phyloP scores from a whole-genome alignment of 441 rosid genomes.

The Theobroma grandiflorum region DNA sequence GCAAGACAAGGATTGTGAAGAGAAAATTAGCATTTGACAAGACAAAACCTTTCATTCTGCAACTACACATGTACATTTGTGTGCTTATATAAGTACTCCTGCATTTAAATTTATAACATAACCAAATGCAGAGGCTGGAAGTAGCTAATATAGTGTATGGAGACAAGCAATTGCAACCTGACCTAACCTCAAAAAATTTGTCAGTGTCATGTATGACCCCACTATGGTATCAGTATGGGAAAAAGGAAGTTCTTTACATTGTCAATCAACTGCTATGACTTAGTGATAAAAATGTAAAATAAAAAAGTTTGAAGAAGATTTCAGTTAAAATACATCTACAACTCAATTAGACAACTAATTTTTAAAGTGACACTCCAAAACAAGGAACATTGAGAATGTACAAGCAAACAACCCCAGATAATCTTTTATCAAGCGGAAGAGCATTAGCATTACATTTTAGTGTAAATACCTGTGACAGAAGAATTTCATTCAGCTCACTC shows the following conservation, averaged over 20 bases:
- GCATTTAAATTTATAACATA: background rate
- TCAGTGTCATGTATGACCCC: background rate
- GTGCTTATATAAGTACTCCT: background rate
- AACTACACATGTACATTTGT: background rate
- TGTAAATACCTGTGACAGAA: conserved; percentile 85
- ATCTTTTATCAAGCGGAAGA: conserved; percentile 21
- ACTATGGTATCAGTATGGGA: background rate
- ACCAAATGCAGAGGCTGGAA: background rate
- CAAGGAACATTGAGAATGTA: background rate
- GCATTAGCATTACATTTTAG: conserved; percentile 20
- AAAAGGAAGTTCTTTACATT: background rate
- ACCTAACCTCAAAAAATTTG: background rate
- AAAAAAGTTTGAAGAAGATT: conserved; percentile 1
- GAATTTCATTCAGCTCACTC: conserved; percentile 96
- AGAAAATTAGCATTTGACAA: conserved; percentile 21
- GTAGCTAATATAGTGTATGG: background rate
- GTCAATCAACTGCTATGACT: background rate
- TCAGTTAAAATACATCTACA: background rate
- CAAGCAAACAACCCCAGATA: conserved; percentile 12
- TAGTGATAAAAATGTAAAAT: background rate
- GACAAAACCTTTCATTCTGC: background rate
- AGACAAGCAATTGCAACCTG: background rate
- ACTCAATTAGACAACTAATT: conserved; percentile 10
- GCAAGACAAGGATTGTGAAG: conserved; percentile 42
- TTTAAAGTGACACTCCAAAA: conserved; percentile 1